Conservation (phyloP, 257 asterid genomes). For the Solanum chilense region DNA sequence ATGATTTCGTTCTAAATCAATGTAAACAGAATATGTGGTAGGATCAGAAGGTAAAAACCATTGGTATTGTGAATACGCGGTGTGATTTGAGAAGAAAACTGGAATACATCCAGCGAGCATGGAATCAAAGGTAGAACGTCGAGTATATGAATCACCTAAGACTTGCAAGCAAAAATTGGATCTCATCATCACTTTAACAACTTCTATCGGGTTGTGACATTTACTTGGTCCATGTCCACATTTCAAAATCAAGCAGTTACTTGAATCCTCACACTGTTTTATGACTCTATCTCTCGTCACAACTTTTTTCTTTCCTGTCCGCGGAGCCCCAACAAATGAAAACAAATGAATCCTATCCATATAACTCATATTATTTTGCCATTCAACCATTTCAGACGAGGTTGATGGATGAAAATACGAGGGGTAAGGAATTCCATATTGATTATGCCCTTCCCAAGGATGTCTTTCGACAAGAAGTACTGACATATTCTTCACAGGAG, state of each 20-base stretch:
- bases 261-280: neutral
- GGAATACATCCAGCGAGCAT: neutral
- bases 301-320: neutral
- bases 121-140: neutral
- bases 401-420: neutral
- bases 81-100: neutral
- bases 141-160: neutral
- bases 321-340: neutral
- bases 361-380: neutral
- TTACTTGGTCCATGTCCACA: neutral
- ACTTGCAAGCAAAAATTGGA: conserved; percentile 1
- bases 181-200: neutral
- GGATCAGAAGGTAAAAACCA: conserved; percentile 1
- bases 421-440: neutral
- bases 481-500: neutral
- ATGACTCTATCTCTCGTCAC: neutral
- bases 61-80: neutral
- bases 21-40: neutral
- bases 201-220: neutral
- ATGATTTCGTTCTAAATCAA: neutral
- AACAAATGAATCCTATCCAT: neutral
- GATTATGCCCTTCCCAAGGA: neutral
- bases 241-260: neutral
- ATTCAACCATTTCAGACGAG: neutral
- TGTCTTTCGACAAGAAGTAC: neutral